Evolutionary conservation across 2,329 filamentous ascomycete species (phyloP).

Genomic region (Paradendryphiella salina): DNA sequence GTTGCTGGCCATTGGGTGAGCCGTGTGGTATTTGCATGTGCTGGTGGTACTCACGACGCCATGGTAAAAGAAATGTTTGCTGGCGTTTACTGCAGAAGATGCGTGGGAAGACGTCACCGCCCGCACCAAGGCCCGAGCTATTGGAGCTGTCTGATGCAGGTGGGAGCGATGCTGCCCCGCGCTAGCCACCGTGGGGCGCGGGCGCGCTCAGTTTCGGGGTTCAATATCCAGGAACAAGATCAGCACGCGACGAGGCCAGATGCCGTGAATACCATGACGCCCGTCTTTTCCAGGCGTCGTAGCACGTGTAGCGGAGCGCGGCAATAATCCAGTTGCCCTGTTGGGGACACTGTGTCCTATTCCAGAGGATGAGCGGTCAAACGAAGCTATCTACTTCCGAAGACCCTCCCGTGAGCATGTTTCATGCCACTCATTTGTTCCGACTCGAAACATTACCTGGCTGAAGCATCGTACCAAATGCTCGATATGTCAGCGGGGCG

Average conservation of each 20-base stretch:
- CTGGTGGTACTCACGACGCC: conserved; percentile 30
- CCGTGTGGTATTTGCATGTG: neutral
- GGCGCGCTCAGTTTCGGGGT: conserved; percentile 7
- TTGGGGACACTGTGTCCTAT: conserved; percentile 13
- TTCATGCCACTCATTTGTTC: conserved; percentile 34
- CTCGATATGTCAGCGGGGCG: conserved; percentile 38
- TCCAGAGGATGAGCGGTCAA: neutral
- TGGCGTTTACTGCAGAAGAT: conserved; percentile 21
- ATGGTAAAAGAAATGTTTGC: conserved; percentile 19
- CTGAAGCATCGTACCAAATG: conserved; percentile 18
- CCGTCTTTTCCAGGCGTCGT: neutral
- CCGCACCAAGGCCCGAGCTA: conserved; percentile 1
- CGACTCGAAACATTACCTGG: conserved; percentile 6
- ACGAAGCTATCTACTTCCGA: neutral
- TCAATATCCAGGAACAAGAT: conserved; percentile 13
- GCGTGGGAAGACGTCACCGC: conserved; percentile 33
- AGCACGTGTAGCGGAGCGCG: neutral
- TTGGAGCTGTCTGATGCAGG: conserved; percentile 5
- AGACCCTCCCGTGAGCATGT: conserved; percentile 37
- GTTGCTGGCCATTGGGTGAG: conserved; percentile 50
- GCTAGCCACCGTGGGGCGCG: conserved; percentile 15
- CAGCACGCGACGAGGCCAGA: neutral
- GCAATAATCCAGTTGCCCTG: neutral
- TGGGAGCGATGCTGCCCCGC: conserved; percentile 10
- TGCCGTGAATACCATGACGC: too few relatives aligned